Conservation (phyloP, 208 protist species). For the Trypanosoma platydactyli region DNA sequence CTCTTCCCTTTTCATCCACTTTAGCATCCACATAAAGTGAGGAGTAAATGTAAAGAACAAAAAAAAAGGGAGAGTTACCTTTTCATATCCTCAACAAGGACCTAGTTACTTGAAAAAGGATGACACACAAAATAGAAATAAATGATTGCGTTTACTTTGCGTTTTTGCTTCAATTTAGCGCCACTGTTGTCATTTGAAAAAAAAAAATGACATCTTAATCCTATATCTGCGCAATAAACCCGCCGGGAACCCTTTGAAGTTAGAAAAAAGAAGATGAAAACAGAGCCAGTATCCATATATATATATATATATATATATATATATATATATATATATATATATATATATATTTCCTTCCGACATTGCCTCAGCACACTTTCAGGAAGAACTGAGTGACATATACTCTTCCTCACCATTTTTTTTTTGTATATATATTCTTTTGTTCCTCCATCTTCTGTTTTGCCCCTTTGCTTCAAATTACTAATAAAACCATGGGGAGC, state of each 20-base stretch:
- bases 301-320: slow-evolving; percentile 10
- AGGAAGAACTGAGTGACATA: too few relatives aligned
- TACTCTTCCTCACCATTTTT: neutral
- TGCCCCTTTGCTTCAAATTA: neutral
- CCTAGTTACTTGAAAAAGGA: too few relatives aligned
- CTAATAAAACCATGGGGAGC: neutral
- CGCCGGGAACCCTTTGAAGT: too few relatives aligned
- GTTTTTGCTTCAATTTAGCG: too few relatives aligned
- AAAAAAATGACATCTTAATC: too few relatives aligned
- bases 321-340: slow-evolving; percentile 9
- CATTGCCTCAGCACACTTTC: too few relatives aligned
- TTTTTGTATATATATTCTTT: neutral
- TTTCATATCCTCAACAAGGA: neutral
- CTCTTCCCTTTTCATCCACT: neutral
- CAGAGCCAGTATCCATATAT: neutral
- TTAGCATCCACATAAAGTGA: slow-evolving; percentile 4
- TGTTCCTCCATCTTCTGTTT: slow-evolving; percentile 2
- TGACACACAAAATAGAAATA: too few relatives aligned
- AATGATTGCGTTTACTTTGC: too few relatives aligned
- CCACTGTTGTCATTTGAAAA: too few relatives aligned
- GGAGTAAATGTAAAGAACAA: neutral
- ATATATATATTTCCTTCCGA: neutral
- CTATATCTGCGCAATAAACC: too few relatives aligned
- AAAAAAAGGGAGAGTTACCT: neutral
- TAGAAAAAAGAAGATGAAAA: neutral